These are phyloP conservation scores for Termitomyces eurrhizus DNA, from an alignment of 768 basidiomycete species.

Conservation along the genomic window DNA sequence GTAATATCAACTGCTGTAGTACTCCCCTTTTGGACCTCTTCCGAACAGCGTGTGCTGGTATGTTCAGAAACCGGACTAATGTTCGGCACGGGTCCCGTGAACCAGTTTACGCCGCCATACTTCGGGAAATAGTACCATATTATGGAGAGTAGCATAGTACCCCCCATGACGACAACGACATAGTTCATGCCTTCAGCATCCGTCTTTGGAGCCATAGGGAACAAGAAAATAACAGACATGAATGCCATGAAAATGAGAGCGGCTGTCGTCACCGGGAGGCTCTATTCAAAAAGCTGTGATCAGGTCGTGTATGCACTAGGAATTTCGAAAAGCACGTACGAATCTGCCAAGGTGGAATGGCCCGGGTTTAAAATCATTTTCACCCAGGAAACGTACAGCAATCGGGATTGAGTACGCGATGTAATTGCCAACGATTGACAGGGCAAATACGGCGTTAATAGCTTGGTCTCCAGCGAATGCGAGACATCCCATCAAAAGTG, in stretches of 20 bases:
- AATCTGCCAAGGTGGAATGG: slow-evolving; percentile 48
- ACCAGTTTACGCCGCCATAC: slow-evolving; percentile 28
- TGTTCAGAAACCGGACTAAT: slow-evolving; percentile 1
- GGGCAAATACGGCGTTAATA: slow-evolving; percentile 55
- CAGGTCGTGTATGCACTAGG: background rate
- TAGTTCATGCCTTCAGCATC: slow-evolving; percentile 54
- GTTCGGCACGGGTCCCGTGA: slow-evolving; percentile 23
- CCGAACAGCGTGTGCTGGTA: background rate
- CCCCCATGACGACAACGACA: slow-evolving; percentile 53
- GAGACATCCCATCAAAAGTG: slow-evolving; percentile 52
- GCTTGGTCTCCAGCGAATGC: slow-evolving; percentile 58
- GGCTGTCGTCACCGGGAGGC: slow-evolving; percentile 42
- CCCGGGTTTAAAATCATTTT: slow-evolving; percentile 50
- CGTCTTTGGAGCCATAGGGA: slow-evolving; percentile 45
- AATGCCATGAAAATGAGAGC: slow-evolving; percentile 57
- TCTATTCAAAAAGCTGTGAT: slow-evolving; percentile 23
- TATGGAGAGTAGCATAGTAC: slow-evolving; percentile 47
- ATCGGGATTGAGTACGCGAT: slow-evolving; percentile 57
- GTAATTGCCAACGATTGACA: slow-evolving; percentile 42
- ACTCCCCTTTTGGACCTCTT: background rate
- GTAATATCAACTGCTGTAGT: background rate
- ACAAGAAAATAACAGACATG: slow-evolving; percentile 48
- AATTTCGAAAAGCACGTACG: background rate
- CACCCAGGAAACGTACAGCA: slow-evolving; percentile 40
- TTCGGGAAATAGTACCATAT: slow-evolving; percentile 58